A percentile compares a stretch with the other conserved stretches of the same genome.
Evolutionary conservation across 371 early-diverging fungal species (phyloP).

Genomic region (Amoeboaphelidium protococcarum): DNA sequence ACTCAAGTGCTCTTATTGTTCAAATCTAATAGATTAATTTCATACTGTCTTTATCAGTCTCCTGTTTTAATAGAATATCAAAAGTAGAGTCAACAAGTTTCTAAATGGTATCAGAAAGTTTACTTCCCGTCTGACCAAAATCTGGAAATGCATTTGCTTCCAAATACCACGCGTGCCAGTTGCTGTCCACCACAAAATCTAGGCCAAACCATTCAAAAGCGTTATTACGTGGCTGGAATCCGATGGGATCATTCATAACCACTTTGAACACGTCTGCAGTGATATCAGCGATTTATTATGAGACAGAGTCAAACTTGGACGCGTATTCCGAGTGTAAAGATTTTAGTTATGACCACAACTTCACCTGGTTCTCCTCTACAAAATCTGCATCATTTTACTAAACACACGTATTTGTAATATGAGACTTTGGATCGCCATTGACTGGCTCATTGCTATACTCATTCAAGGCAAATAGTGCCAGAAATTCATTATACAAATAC

Average conservation of each 20-base stretch:
- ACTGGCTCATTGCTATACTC: conserved; percentile 15
- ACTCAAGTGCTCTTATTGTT: no score
- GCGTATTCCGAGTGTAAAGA: no score
- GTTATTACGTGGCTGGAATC: conserved; percentile 34
- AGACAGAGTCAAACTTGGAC: no score
- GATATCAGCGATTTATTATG: no score
- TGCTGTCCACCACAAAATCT: conserved; percentile 32
- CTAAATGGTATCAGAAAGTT: conserved; percentile 22
- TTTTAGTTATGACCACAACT: conserved; percentile 28
- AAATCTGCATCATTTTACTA: conserved; percentile 23
- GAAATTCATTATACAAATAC: conserved; percentile 31
- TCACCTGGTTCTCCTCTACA: conserved; percentile 25
- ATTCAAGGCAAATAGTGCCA: conserved; percentile 32
- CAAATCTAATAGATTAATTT: no score
- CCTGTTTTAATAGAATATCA: conserved; percentile 4
- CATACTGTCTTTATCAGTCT: no score
- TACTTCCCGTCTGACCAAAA: conserved; percentile 36
- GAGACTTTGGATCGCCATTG: conserved; percentile 21
- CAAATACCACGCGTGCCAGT: conserved; percentile 21
- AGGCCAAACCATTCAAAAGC: conserved; percentile 40
- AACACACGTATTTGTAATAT: conserved; percentile 41
- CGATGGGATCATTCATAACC: conserved; percentile 26
- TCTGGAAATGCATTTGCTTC: conserved; percentile 41
- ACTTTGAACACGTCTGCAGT: conserved; percentile 29
- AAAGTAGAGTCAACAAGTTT: conserved; percentile 28